A percentile compares a stretch with the other conserved stretches of the same genome.
These are phyloP conservation scores for Curvularia verruculosa DNA, from an alignment of 2,329 filamentous ascomycete species.

Conservation along the genomic window DNA sequence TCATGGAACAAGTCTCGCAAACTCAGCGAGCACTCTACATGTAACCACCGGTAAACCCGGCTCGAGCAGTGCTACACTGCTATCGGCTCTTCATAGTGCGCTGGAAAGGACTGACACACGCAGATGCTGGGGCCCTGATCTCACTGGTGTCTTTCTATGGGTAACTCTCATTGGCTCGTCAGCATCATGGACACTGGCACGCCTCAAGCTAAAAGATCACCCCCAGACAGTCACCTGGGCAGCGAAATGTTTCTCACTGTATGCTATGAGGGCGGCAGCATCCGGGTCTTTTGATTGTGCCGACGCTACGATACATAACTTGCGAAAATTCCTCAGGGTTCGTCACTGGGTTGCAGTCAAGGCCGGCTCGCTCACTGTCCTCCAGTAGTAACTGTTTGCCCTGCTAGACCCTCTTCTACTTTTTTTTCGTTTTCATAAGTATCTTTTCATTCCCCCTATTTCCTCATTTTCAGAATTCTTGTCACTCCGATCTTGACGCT, in stretches of 20 bases:
- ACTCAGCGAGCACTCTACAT: conserved; percentile 29
- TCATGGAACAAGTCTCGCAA: conserved; percentile 30
- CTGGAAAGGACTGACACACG: conserved; percentile 32
- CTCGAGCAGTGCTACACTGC: conserved; percentile 17
- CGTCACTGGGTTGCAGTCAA: conserved; percentile 29
- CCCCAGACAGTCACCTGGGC: conserved; percentile 25
- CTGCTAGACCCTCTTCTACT: background rate
- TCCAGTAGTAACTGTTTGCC: background rate
- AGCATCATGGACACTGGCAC: conserved; percentile 28
- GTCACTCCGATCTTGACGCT: background rate
- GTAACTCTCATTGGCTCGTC: conserved; percentile 40
- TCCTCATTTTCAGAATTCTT: no score
- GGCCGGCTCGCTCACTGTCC: background rate
- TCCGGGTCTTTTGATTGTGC: conserved; percentile 29
- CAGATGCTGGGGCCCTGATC: conserved; percentile 30
- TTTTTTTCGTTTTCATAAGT: background rate
- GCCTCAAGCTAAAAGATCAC: conserved; percentile 12
- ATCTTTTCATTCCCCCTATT: no score
- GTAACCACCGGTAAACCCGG: conserved; percentile 16
- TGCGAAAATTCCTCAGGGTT: conserved; percentile 37
- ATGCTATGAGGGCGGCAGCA: conserved; percentile 30
- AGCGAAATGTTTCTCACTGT: conserved; percentile 41
- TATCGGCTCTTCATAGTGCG: conserved; percentile 34
- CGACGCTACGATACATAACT: conserved; percentile 27
- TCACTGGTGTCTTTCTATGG: conserved; percentile 42